phyloP scores from a whole-genome alignment of 345 rosid genomes.

The Mercurialis annua region DNA sequence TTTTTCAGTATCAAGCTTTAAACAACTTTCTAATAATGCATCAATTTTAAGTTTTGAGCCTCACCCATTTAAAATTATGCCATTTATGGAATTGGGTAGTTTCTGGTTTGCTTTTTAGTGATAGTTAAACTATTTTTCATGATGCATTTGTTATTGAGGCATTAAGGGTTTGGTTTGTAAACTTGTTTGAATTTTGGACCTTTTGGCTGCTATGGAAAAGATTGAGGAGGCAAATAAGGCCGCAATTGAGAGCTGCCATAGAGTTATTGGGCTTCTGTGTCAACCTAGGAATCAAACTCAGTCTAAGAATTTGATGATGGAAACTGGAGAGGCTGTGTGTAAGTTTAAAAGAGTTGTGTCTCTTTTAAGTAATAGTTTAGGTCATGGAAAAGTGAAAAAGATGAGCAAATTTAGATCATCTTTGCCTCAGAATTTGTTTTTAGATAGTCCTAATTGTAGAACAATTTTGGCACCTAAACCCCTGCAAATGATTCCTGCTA shows the following conservation, averaged over 20 bases:
- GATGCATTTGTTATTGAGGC: conserved; percentile 8
- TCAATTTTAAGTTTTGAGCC: conserved; percentile 11
- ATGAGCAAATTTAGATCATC: conserved; percentile 42
- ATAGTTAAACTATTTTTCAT: neutral
- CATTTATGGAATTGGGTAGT: conserved; percentile 20
- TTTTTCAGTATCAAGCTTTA: conserved; percentile 11
- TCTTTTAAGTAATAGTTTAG: conserved; percentile 37
- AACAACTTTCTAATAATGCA: conserved; percentile 6
- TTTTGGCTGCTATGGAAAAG: conserved; percentile 24
- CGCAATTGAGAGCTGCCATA: conserved; percentile 26
- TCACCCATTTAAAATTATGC: conserved; percentile 3
- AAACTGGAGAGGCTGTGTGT: conserved; percentile 50
- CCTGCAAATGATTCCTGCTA: conserved; percentile 50
- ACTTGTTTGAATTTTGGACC: conserved; percentile 11
- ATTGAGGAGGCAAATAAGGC: conserved; percentile 28
- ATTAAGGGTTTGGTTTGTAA: conserved; percentile 17
- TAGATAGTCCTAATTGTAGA: conserved; percentile 46
- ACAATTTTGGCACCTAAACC: conserved; percentile 61
- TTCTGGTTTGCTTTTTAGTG: neutral
- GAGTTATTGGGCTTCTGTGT: conserved; percentile 46
- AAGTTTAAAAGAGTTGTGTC: conserved; percentile 60
- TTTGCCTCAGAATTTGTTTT: conserved; percentile 54
- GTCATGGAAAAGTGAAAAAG: conserved; percentile 54
- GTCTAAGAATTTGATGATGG: conserved; percentile 35
- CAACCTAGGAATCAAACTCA: conserved; percentile 40